These are phyloP conservation scores for Cardamine chenopodiifolia DNA, from an alignment of 345 rosid species.

Conservation along the genomic window DNA sequence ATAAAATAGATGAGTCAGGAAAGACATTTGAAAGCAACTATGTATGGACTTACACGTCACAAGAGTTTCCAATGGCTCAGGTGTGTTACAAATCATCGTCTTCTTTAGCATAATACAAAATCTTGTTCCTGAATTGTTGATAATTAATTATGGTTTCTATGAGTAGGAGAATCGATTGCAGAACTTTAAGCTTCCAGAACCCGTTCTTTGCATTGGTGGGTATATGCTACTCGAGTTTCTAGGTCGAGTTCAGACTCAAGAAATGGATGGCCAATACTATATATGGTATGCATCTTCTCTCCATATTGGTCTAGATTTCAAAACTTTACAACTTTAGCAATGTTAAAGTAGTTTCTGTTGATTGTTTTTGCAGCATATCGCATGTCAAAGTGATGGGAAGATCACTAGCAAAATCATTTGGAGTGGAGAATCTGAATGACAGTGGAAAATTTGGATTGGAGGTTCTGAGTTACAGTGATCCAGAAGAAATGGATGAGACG, in stretches of 20 bases:
- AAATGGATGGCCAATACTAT: constrained; percentile 75
- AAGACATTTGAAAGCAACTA: constrained; percentile 51
- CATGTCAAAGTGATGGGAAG: constrained; percentile 72
- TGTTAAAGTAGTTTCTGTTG: neutral
- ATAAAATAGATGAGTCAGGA: constrained; percentile 37
- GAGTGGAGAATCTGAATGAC: constrained; percentile 49
- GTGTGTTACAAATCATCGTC: constrained; percentile 43
- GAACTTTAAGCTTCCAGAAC: constrained; percentile 83
- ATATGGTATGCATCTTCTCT: constrained; percentile 60
- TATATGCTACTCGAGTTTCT: constrained; percentile 74
- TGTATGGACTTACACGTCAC: constrained; percentile 82
- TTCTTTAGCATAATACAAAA: constrained; percentile 3
- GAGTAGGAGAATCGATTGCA: constrained; percentile 78
- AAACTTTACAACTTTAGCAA: neutral
- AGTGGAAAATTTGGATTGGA: constrained; percentile 57
- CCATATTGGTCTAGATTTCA: neutral
- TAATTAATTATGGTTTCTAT: constrained; percentile 15
- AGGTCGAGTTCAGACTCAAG: constrained; percentile 89
- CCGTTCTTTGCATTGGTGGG: constrained; percentile 84
- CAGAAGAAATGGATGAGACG: constrained; percentile 29
- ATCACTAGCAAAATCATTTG: constrained; percentile 57
- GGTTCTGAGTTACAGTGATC: constrained; percentile 49
- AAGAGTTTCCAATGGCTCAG: constrained; percentile 91
- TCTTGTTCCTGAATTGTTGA: constrained; percentile 3
- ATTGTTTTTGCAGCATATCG: constrained; percentile 62